Base-by-base conservation (phyloP, 495 filamentous ascomycete species). In the Aspergillus ellipticus region DNA sequence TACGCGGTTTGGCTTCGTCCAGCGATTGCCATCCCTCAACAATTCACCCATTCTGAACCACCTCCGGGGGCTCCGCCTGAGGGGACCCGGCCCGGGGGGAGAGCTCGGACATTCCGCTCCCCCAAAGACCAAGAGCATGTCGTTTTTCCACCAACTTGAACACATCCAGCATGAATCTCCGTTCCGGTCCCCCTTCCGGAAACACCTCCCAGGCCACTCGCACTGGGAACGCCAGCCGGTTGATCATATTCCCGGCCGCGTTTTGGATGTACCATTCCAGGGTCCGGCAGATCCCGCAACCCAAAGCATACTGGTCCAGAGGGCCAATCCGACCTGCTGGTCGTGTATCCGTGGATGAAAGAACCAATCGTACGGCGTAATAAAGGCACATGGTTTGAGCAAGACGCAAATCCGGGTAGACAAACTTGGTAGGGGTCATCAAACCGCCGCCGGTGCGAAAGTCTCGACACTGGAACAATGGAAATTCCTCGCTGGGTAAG, bases 321-420 rank as follows among this genome's bases (percentile, higher is more conserved):
- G 69, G 67, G 0, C 66, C 61, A 13, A 76, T 65, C 2, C 72
- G 61, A 10, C 69, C 72, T 16, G 60, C 57, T 0, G 70, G 66
- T 26, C 74, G 66, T 0, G 60, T 68, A 50, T 78, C 74, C 21
- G 70, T 65, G 3, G 68, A 65, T 0, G 74, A 78, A 3, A 78
- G 54, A 15, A 78, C 63, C 6, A 78, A 61, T 9, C 67, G 67
- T 6, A 66, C 54, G 19, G 68, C 49, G 47, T 70, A 75, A 43
- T 78, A 78, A 0, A 76, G 35, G 53, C 70, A 75, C 72, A 78
- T 75, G 15, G 72, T 72, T 46, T 78, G 74, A 13, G 73, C 66
- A 15, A 78, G 64, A 9, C 73, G 71, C 7, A 76, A 62, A 47
- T 76, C 68, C 0, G 74, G 73, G 45, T 76, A 78, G 29, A 59